Conservation (phyloP, 805 yeast genomes). For the Candida silvatica region DNA sequence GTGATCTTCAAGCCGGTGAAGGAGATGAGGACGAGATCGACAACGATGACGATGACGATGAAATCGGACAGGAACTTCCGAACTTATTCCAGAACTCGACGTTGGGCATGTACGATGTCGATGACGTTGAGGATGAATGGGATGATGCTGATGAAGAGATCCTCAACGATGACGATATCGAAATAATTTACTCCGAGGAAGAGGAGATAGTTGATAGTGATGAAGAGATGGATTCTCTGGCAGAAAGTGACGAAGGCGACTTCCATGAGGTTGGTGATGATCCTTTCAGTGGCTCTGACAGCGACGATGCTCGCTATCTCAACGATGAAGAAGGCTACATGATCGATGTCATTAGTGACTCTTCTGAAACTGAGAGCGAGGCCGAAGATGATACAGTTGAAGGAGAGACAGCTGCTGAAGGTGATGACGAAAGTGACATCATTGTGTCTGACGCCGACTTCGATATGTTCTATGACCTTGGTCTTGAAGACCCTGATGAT, state of each 20-base stretch:
- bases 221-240: slow-evolving; percentile 13
- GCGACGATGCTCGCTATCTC: slow-evolving; percentile 23
- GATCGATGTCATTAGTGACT: slow-evolving; percentile 16
- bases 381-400: slow-evolving; percentile 10
- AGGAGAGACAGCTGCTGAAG: slow-evolving; percentile 9
- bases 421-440: slow-evolving; percentile 17
- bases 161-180: slow-evolving; percentile 24
- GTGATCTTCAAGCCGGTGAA: slow-evolving; percentile 20
- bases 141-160: slow-evolving; percentile 20
- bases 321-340: slow-evolving; percentile 19
- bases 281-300: slow-evolving; percentile 6
- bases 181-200: slow-evolving; percentile 20
- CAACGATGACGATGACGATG: slow-evolving; percentile 58
- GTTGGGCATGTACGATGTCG: slow-evolving; percentile 87
- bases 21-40: slow-evolving; percentile 52
- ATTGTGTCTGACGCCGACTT: slow-evolving; percentile 8
- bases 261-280: slow-evolving; percentile 5
- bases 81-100: slow-evolving; percentile 84
- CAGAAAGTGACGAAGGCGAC: slow-evolving; percentile 4
- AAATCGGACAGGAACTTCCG: slow-evolving; percentile 61
- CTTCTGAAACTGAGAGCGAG: slow-evolving; percentile 21
- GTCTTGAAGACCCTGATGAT: slow-evolving; percentile 8
- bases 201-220: slow-evolving; percentile 15
- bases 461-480: slow-evolving; percentile 4
- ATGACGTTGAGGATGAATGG: slow-evolving; percentile 39